Evolutionary conservation across 495 filamentous ascomycete genomes (phyloP).

Genomic region (Penicillium egyptiacum): DNA sequence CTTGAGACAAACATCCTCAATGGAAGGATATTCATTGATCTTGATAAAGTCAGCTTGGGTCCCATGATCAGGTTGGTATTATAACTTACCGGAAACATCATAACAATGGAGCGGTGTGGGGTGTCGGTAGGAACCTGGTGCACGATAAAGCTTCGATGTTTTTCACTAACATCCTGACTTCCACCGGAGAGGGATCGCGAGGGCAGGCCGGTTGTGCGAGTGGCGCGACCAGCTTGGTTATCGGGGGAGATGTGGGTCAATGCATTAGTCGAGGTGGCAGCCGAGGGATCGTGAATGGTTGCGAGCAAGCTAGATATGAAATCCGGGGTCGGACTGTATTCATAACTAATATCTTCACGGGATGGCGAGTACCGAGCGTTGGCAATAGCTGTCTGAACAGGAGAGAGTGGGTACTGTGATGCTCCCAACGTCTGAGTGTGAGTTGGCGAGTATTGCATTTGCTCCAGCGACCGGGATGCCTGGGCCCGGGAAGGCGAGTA

Average conservation of each 20-base stretch:
- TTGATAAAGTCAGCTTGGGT: background rate
- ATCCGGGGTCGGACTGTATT: background rate
- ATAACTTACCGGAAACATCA: constrained; percentile 1
- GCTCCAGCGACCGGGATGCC: background rate
- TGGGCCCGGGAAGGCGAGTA: constrained; percentile 1
- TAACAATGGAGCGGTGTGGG: background rate
- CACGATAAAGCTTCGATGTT: constrained; percentile 1
- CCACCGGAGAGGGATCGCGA: background rate
- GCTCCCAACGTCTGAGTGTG: too few species aligned
- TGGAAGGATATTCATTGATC: background rate
- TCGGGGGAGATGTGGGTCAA: background rate
- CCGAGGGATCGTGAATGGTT: background rate
- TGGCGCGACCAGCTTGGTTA: background rate
- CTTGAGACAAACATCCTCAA: background rate
- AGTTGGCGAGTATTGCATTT: background rate
- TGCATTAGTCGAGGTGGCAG: background rate
- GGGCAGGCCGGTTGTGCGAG: background rate
- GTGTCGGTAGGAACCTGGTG: background rate
- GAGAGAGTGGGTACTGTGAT: background rate
- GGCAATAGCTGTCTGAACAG: background rate
- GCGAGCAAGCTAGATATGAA: background rate
- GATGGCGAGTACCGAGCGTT: constrained; percentile 2
- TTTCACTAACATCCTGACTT: background rate
- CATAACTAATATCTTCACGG: background rate
- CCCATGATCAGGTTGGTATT: background rate